phyloP scores from a whole-genome alignment of 73 alveolate species.

The Paramecium sonneborni region DNA sequence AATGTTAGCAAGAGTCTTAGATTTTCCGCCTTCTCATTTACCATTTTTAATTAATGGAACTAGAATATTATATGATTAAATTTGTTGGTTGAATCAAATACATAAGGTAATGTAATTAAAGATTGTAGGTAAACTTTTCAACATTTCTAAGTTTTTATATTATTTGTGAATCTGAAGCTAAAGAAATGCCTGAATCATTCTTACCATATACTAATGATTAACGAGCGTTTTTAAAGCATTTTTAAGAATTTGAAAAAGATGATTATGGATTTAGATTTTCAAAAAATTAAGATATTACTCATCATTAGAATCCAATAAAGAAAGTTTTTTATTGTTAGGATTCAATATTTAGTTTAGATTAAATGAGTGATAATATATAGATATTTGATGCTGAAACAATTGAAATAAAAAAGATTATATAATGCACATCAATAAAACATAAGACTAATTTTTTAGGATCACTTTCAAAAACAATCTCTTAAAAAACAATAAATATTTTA shows the following conservation, averaged over 20 bases:
- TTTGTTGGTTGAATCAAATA: slow-evolving; percentile 23
- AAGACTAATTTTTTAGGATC: background rate
- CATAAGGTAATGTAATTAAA: background rate
- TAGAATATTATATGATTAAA: slow-evolving; percentile 6
- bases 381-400: background rate
- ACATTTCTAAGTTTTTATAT: slow-evolving; percentile 2
- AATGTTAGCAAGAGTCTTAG: slow-evolving; percentile 12
- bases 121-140: background rate
- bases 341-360: background rate
- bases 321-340: slow-evolving; percentile 38
- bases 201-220: background rate
- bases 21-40: background rate
- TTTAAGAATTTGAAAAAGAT: slow-evolving; percentile 22
- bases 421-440: background rate
- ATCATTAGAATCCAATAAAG: slow-evolving; percentile 17
- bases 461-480: background rate
- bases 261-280: background rate
- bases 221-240: background rate
- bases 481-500: background rate
- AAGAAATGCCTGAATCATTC: background rate
- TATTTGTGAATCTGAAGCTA: background rate
- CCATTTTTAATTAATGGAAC: slow-evolving; percentile 35
- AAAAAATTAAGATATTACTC: background rate
- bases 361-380: slow-evolving; percentile 4
- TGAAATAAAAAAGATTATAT: background rate